Percentiles rank a stretch among this genome's conserved stretches.
Evolutionary conservation across 441 rosid species (phyloP).

Genomic region (Daphne laureola): DNA sequence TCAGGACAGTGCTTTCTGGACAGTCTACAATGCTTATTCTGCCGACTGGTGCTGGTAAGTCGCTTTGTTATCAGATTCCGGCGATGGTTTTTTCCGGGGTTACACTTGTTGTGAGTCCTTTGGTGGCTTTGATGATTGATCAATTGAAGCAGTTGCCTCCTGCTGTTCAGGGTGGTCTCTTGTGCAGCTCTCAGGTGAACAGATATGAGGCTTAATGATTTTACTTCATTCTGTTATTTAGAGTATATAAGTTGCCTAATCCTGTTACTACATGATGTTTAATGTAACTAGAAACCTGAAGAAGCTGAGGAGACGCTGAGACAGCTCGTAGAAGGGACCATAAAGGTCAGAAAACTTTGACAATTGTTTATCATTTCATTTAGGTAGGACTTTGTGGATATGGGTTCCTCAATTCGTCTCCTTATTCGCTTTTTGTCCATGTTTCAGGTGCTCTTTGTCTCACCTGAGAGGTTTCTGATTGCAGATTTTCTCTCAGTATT

Average conservation of each 20-base stretch:
- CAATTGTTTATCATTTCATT: too few species aligned
- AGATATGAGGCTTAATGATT: too few species aligned
- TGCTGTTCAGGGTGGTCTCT: slow-evolving; percentile 53
- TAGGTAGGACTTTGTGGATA: background rate
- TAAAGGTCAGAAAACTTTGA: slow-evolving; percentile 36
- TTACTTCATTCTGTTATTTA: too few species aligned
- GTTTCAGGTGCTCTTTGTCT: slow-evolving; percentile 85
- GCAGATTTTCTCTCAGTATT: slow-evolving; percentile 64
- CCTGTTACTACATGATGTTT: background rate
- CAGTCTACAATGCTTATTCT: slow-evolving; percentile 73
- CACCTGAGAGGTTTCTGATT: slow-evolving; percentile 85
- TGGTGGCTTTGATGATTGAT: slow-evolving; percentile 92
- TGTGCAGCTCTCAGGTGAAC: slow-evolving; percentile 75
- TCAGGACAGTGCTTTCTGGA: slow-evolving; percentile 59
- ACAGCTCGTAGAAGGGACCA: slow-evolving; percentile 52
- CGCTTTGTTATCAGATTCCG: slow-evolving; percentile 89
- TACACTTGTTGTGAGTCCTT: slow-evolving; percentile 83
- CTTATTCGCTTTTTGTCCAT: slow-evolving; percentile 10
- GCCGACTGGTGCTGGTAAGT: slow-evolving; percentile 93
- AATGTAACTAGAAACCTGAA: slow-evolving; percentile 47
- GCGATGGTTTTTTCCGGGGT: slow-evolving; percentile 71
- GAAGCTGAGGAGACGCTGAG: slow-evolving; percentile 67
- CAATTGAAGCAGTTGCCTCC: slow-evolving; percentile 84
- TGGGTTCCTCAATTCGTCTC: background rate
- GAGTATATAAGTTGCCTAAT: too few species aligned